Conservation (phyloP, 805 yeast species). For the Nakazawaea molendinolei region DNA sequence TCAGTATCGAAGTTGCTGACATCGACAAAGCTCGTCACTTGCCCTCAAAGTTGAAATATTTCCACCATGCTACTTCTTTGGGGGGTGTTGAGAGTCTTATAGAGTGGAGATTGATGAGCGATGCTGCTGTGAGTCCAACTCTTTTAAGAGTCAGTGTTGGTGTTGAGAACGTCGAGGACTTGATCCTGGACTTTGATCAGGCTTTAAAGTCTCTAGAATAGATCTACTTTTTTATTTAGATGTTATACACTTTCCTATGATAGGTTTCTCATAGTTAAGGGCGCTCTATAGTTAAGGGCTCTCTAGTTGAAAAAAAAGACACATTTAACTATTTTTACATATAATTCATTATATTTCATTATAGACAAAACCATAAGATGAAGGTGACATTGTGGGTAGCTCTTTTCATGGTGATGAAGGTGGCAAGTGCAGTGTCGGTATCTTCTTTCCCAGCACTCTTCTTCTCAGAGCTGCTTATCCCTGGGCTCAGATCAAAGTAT, state of each 20-base stretch:
- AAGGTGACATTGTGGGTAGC: neutral
- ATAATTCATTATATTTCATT: no score
- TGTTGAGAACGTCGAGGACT: constrained; percentile 67
- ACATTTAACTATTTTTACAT: no score
- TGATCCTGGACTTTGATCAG: constrained; percentile 60
- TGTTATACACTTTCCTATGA: no score
- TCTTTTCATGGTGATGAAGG: neutral
- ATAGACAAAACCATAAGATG: no score
- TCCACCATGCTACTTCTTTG: constrained; percentile 87
- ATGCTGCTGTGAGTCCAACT: constrained; percentile 45
- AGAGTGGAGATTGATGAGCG: constrained; percentile 84
- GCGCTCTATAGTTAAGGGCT: no score
- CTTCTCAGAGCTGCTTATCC: constrained; percentile 21
- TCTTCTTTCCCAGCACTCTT: constrained; percentile 21
- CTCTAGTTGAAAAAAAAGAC: no score
- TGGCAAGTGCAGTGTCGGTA: neutral
- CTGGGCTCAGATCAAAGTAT: constrained; percentile 22
- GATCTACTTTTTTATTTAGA: no score
- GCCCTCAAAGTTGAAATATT: constrained; percentile 60
- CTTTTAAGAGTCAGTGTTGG: constrained; percentile 77
- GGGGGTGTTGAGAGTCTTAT: constrained; percentile 90
- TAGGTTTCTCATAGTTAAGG: no score
- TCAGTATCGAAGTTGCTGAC: constrained; percentile 49
- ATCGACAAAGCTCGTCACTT: constrained; percentile 52
- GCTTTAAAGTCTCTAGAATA: constrained; percentile 5